These are phyloP conservation scores for Protea cynaroides DNA, from an alignment of 164 flowering plant species.

Conservation along the genomic window DNA sequence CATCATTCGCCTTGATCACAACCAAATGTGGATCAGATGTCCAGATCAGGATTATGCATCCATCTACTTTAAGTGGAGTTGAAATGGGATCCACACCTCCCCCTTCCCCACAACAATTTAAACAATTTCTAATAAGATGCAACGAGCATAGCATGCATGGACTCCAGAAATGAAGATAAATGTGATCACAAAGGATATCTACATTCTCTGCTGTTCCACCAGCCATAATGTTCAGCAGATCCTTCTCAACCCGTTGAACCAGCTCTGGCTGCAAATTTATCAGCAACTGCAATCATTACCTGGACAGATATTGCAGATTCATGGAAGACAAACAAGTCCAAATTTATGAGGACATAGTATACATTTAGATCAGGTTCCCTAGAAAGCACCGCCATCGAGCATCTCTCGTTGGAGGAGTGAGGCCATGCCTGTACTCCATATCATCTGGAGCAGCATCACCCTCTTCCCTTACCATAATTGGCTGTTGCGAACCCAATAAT, in stretches of 20 bases:
- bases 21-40: background rate
- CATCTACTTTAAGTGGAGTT: background rate
- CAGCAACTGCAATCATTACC: background rate
- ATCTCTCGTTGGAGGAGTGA: constrained; percentile 98
- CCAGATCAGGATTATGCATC: background rate
- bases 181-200: constrained; percentile 51
- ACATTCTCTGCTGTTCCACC: constrained; percentile 63
- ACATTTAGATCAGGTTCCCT: constrained; percentile 95
- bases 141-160: background rate
- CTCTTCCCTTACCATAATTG: constrained; percentile 84
- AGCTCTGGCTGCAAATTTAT: constrained; percentile 77
- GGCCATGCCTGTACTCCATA: constrained; percentile 85
- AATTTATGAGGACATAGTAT: constrained; percentile 7
- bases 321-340: constrained; percentile 6
- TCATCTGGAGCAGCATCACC: constrained; percentile 64
- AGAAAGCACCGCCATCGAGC: constrained; percentile 82
- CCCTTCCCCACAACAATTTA: background rate
- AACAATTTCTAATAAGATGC: too few relatives aligned
- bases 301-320: background rate
- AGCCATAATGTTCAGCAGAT: constrained; percentile 64
- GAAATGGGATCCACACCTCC: too few relatives aligned
- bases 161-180: background rate
- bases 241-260: constrained; percentile 83
- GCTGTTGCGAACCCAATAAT: constrained; percentile 31
- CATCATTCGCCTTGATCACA: background rate